Evolutionary conservation across 179 eudicot genomes (phyloP).

Genomic region (Dionaea muscipula): DNA sequence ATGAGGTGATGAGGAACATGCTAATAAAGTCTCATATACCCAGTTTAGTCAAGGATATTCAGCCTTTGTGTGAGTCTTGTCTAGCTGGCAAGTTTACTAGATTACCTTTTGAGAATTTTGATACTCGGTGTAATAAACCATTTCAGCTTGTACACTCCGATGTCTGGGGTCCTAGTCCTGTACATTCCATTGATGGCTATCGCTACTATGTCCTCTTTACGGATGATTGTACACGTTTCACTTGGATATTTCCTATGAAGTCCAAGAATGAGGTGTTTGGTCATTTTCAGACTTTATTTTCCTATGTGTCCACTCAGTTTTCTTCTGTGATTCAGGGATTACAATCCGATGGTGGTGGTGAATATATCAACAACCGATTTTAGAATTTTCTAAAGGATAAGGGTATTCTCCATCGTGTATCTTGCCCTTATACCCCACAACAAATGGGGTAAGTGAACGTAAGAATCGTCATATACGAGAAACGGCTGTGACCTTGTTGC

Average conservation of each 20-base stretch:
- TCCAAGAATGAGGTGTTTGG: not conserved
- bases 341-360: not conserved
- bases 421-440: not conserved
- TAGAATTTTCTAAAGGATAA: not conserved
- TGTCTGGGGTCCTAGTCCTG: too few relatives aligned
- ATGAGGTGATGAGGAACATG: too few relatives aligned
- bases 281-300: not conserved
- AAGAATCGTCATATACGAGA: too few relatives aligned
- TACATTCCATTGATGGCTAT: not conserved
- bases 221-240: not conserved
- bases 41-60: too few relatives aligned
- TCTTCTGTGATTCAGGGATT: not conserved
- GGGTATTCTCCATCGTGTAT: not conserved
- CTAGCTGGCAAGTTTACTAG: too few relatives aligned
- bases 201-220: constrained; percentile 3
- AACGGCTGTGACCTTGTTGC: not conserved
- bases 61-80: too few relatives aligned
- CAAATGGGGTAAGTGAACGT: not conserved
- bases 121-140: too few relatives aligned
- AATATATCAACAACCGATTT: not conserved
- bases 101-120: too few relatives aligned
- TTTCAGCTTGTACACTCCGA: too few relatives aligned
- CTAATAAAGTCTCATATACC: too few relatives aligned
- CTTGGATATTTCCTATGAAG: not conserved
- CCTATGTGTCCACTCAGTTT: not conserved